These are phyloP conservation scores for Narthecium ossifragum DNA, from an alignment of 106 monocot genomes.

Conservation along the genomic window DNA sequence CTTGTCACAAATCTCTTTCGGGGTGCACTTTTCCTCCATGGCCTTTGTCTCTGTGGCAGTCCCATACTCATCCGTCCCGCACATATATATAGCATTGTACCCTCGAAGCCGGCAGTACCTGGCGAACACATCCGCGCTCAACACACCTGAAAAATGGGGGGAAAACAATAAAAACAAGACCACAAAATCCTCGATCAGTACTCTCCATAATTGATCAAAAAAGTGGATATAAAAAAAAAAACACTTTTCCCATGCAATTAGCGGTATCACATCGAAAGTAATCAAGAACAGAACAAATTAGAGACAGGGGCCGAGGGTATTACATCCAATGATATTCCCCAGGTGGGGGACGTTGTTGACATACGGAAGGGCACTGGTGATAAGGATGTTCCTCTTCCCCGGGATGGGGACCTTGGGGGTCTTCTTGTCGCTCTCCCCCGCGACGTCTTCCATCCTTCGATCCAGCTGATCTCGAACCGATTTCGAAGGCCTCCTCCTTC, in stretches of 20 bases:
- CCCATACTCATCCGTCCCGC: slow-evolving; percentile 96
- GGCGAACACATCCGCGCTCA: slow-evolving; percentile 95
- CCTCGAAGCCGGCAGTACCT: slow-evolving; percentile 80
- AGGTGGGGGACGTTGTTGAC: slow-evolving; percentile 97
- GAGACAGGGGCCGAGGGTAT: slow-evolving; percentile 3
- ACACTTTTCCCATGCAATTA: too few species aligned
- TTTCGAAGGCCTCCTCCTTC: background rate
- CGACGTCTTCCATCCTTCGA: slow-evolving; percentile 7
- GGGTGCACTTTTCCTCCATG: slow-evolving; percentile 94
- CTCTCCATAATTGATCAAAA: too few species aligned
- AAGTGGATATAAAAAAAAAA: too few species aligned
- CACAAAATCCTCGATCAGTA: too few species aligned
- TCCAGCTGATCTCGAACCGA: background rate
- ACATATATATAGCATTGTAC: slow-evolving; percentile 80
- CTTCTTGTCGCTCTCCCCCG: slow-evolving; percentile 2
- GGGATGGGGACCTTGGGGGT: slow-evolving; percentile 60
- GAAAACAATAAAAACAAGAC: too few species aligned
- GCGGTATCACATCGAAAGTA: background rate
- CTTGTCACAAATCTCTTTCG: slow-evolving; percentile 97
- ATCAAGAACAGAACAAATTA: background rate
- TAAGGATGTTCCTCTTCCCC: slow-evolving; percentile 75
- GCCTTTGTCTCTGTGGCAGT: slow-evolving; percentile 96
- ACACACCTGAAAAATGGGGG: slow-evolving; percentile 64
- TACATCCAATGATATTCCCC: slow-evolving; percentile 96
- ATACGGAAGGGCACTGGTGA: slow-evolving; percentile 92